Percentiles rank a stretch among this genome's conserved stretches.
phyloP scores from a whole-genome alignment of 352 stramenopile species.

The Pythium coloratum region DNA sequence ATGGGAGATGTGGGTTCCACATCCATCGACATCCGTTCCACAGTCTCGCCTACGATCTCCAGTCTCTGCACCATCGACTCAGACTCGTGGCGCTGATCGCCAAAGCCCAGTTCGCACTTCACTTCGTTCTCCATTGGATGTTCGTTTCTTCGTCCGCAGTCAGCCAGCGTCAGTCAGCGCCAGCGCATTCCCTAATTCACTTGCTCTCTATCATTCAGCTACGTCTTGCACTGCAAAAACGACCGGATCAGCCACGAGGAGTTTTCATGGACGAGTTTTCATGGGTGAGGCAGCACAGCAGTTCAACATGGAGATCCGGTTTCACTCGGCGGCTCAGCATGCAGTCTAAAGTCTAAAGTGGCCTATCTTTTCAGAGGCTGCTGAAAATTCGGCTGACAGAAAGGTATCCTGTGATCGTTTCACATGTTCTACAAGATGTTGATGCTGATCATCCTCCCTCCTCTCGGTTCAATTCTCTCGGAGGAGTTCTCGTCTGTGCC shows the following conservation, averaged over 20 bases:
- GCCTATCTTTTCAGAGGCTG: too few species aligned
- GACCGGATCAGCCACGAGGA: too few species aligned
- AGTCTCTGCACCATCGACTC: background rate
- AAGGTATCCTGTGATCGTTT: background rate
- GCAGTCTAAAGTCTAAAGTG: too few species aligned
- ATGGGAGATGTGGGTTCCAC: background rate
- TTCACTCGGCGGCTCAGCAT: background rate
- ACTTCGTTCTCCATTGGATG: background rate
- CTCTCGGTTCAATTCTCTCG: background rate
- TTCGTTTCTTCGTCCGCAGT: background rate
- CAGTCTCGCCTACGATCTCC: background rate
- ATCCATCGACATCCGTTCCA: background rate
- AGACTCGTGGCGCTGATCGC: background rate
- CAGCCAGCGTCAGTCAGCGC: background rate
- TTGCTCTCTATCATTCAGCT: background rate
- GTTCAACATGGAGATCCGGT: background rate
- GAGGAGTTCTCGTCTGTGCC: background rate
- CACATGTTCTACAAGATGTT: conserved; percentile 4
- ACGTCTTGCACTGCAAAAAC: background rate
- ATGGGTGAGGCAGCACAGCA: background rate
- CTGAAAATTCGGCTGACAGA: conserved; percentile 3
- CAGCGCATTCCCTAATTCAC: background rate
- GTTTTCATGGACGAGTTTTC: background rate
- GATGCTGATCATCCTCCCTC: background rate
- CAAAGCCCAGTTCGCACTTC: background rate